A percentile compares a stretch with the other conserved stretches of the same genome.
Evolutionary conservation across 169 alveolate species (phyloP).

Genomic region (Plasmodium billcollinsi): DNA sequence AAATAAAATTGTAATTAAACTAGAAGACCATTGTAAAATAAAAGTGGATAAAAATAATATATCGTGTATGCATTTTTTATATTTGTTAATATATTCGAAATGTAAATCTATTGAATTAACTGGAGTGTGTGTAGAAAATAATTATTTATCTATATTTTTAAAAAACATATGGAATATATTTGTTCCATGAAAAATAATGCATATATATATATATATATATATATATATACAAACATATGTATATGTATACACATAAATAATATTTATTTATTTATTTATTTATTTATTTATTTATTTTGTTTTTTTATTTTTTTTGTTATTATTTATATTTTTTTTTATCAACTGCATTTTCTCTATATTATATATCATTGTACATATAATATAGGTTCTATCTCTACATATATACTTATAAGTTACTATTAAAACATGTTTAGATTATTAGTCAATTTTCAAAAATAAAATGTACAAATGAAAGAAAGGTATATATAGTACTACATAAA

Average conservation of each 20-base stretch:
- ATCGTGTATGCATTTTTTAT: constrained; percentile 27
- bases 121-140: constrained; percentile 44
- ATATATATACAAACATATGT: neutral
- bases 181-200: constrained; percentile 1
- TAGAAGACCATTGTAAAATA: constrained; percentile 18
- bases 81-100: constrained; percentile 50
- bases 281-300: neutral
- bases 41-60: constrained; percentile 42
- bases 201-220: too few relatives aligned
- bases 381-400: neutral
- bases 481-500: neutral
- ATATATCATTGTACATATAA: neutral
- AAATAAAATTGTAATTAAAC: constrained; percentile 40
- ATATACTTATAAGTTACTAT: neutral
- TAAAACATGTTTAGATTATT: neutral
- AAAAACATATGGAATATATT: constrained; percentile 21
- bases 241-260: neutral
- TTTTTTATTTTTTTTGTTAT: constrained; percentile 8
- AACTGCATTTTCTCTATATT: neutral
- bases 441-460: neutral
- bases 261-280: too few relatives aligned
- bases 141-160: constrained; percentile 31
- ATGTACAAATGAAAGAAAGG: neutral
- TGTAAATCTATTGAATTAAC: constrained; percentile 73
- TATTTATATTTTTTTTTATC: neutral